These are phyloP conservation scores for Pseudogymnoascus destructans DNA, from an alignment of 2,329 filamentous ascomycete genomes.

Conservation along the genomic window DNA sequence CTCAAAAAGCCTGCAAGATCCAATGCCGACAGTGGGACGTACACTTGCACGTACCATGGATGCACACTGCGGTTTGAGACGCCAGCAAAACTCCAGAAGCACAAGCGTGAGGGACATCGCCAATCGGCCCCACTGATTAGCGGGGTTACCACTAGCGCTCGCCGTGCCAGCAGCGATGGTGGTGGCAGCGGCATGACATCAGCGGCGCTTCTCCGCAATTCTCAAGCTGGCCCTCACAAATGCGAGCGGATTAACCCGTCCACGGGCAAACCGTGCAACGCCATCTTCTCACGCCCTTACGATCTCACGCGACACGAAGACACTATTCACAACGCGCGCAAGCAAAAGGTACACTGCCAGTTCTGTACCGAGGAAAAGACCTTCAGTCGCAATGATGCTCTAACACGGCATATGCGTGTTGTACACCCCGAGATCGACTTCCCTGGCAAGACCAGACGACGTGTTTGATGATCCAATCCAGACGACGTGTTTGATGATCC, in stretches of 20 bases:
- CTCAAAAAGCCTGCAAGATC: constrained; percentile 44
- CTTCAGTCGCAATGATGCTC: constrained; percentile 86
- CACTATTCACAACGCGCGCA: constrained; percentile 89
- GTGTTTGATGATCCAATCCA: constrained; percentile 11
- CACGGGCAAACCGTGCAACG: constrained; percentile 89
- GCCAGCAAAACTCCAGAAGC: constrained; percentile 75
- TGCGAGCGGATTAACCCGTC: constrained; percentile 90
- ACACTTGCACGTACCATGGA: constrained; percentile 91
- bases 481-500: constrained; percentile 22
- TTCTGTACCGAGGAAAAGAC: constrained; percentile 94
- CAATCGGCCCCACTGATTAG: constrained; percentile 46
- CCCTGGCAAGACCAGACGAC: constrained; percentile 46
- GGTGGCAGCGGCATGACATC: constrained; percentile 33
- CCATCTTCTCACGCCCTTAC: constrained; percentile 88
- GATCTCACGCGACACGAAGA: constrained; percentile 94
- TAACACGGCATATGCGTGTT: constrained; percentile 87
- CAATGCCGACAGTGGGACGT: constrained; percentile 70
- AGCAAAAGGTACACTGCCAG: constrained; percentile 87
- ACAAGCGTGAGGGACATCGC: constrained; percentile 87
- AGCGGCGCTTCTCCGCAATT: constrained; percentile 52
- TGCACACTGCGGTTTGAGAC: constrained; percentile 83
- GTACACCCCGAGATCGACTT: constrained; percentile 83
- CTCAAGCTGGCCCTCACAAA: constrained; percentile 82
- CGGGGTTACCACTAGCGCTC: constrained; percentile 19
- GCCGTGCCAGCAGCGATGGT: constrained; percentile 14